Percentiles rank a stretch among this genome's conserved stretches.
phyloP scores from a whole-genome alignment of 805 yeast species.

The Isabelozyma rhagii region DNA sequence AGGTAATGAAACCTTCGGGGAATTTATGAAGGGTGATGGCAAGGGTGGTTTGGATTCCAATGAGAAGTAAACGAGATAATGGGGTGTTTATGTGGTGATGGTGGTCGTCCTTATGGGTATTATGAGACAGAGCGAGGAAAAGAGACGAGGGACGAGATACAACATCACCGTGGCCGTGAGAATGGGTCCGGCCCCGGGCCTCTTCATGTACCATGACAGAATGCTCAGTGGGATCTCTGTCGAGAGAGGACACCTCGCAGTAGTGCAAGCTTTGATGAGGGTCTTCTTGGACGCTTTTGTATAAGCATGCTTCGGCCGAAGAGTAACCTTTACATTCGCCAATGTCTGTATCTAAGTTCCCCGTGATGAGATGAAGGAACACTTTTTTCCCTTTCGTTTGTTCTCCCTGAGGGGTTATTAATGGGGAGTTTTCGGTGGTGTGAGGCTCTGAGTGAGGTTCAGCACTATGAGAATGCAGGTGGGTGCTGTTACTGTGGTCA shows the following conservation, averaged over 20 bases:
- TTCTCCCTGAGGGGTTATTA: not conserved
- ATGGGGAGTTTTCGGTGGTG: not conserved
- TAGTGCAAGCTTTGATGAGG: slow-evolving; percentile 23
- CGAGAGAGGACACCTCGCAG: slow-evolving; percentile 36
- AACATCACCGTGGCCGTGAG: not conserved
- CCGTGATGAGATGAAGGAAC: slow-evolving; percentile 23
- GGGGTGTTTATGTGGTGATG: slow-evolving; percentile 83
- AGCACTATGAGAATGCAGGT: slow-evolving; percentile 15
- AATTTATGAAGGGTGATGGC: slow-evolving; percentile 87
- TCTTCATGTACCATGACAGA: not conserved
- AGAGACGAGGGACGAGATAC: no score
- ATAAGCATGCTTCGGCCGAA: slow-evolving; percentile 35
- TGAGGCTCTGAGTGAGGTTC: slow-evolving; percentile 4
- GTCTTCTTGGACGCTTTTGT: slow-evolving; percentile 4
- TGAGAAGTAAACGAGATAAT: slow-evolving; percentile 70
- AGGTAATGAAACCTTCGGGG: slow-evolving; percentile 93
- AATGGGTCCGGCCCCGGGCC: not conserved
- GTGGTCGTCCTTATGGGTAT: slow-evolving; percentile 45
- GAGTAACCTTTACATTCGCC: slow-evolving; percentile 51
- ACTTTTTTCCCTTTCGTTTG: slow-evolving; percentile 15
- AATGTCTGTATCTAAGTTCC: slow-evolving; percentile 15
- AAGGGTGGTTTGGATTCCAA: slow-evolving; percentile 85
- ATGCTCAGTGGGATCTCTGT: not conserved
- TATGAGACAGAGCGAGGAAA: slow-evolving; percentile 11
- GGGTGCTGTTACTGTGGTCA: slow-evolving; percentile 11